Percentiles rank a stretch among this genome's conserved stretches.
These are phyloP conservation scores for Fusarium drepaniforme DNA, from an alignment of 2,329 filamentous ascomycete genomes.

Conservation along the genomic window DNA sequence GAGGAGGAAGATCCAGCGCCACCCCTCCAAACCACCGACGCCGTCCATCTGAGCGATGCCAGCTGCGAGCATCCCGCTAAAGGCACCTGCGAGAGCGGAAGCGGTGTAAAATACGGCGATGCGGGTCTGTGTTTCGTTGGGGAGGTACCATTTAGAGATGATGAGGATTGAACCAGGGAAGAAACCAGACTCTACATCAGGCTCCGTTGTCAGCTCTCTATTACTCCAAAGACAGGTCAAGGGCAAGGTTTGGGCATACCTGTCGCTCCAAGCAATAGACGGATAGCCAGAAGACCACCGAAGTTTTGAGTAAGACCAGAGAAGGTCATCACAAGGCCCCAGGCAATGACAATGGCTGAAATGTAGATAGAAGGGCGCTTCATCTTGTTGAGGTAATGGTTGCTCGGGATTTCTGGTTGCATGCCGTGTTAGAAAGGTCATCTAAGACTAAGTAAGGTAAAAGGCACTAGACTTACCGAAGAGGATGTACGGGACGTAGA, in stretches of 20 bases:
- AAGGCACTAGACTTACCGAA: not conserved
- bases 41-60: constrained; percentile 26
- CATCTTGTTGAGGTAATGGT: not conserved
- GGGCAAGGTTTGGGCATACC: too few species aligned
- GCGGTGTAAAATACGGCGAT: constrained; percentile 44
- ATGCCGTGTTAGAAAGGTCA: not conserved
- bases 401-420: not conserved
- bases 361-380: not conserved
- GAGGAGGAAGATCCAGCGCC: constrained; percentile 39
- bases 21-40: constrained; percentile 21
- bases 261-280: not conserved
- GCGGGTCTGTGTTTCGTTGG: constrained; percentile 35
- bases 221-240: too few species aligned
- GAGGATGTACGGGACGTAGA: not conserved
- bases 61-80: constrained; percentile 30
- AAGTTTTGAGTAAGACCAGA: not conserved
- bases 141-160: constrained; percentile 43
- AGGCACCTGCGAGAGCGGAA: constrained; percentile 26
- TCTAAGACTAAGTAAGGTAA: too few species aligned
- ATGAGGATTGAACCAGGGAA: constrained; percentile 42
- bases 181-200: constrained; percentile 35
- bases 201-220: not conserved
- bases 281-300: not conserved
- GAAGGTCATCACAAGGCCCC: not conserved
- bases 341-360: not conserved